Base-by-base conservation (phyloP, 2,329 filamentous ascomycete species). In the Eutypella sp. region DNA sequence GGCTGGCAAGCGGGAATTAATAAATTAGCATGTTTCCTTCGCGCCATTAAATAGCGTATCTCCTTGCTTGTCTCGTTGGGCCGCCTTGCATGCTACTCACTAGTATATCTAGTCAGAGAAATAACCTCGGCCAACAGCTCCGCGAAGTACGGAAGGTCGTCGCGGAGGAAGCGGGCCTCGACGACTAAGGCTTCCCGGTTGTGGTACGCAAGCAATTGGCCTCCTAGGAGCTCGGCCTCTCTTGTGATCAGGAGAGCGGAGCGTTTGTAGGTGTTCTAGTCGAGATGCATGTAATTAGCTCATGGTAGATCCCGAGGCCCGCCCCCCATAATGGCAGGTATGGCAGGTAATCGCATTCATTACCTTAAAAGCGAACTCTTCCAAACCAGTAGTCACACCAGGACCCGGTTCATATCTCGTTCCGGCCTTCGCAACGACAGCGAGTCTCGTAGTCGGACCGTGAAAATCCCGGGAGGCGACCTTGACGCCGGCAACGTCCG, bases 301-400 rank as follows among this genome's bases (percentile, higher is more conserved):
- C 65, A 60, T 51, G 47, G 47, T 41, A 25, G 40, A 45, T 47
- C 44, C 33, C 9, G 27, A n/a, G 18, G 9, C 40, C 37, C 34
- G 42, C n/a, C n/a, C n/a, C n/a, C n/a, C n/a, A n/a, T n/a, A n/a
- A n/a, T n/a, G n/a, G n/a, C n/a, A n/a, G n/a, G n/a, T n/a, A n/a
- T n/a, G n/a, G n/a, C n/a, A n/a, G n/a, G n/a, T n/a, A n/a, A n/a
- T n/a, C n/a, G n/a, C n/a, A n/a, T n/a, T n/a, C n/a, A n/a, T n/a
- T 68, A 90, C 93, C 88, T 95, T 95, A 83, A 96, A 99, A 56
- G 95, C 92, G 75, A 95, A 99, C 69, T 89, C 87, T 75, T 93
- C 87, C 57, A 99, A 80, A 48, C 87, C 92, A 65, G 91, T 86
- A 54, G 92, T 86, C 69, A 96, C 79, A 56, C 93, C 93, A 53